Base-by-base conservation (phyloP, 441 rosid species). In the Erysimum pusillum region DNA sequence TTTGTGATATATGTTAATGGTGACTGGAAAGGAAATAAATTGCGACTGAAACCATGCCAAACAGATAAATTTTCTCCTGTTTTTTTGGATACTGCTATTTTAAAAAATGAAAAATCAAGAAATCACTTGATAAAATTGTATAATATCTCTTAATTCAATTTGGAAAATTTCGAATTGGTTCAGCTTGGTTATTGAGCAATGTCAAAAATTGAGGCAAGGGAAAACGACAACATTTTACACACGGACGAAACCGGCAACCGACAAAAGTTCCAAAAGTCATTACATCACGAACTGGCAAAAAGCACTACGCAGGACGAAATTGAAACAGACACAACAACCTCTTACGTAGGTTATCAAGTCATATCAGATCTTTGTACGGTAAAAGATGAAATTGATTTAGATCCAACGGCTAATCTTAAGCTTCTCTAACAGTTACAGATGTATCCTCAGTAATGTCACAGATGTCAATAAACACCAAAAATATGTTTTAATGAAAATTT, bases 171-270 rank as follows among this genome's bases (percentile, higher is more conserved):
- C 8, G n/a, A 44, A 39, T 9, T 10, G 4, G 13, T 39, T 39
- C 42, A 44, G 17, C 48, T 14, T 44, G 48, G 48, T 44, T 44
- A 14, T 14, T 44, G 17, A 44, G 17, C 48, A 44, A 25, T n/a
- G n/a, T n/a, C n/a, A n/a, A n/a, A n/a, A n/a, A n/a, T 8, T 4
- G 25, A 17, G 46, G 0, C 28, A 60, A 10, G 4, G 64, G 48
- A 67, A 67, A 52, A 45, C 71, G 48, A 52, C 49, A 67, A 52
- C 0, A 9, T 9, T 20, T 53, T 15, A 63, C 71, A 48, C 71
- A 70, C 72, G 54, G 32, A 38, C 31, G 67, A 63, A 8, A 71
- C 73, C 76, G 76, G 80, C 13, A 64, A 77, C 80, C 73, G 62
- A 39, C 44, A 65, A 57, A 69, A 39, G 36, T 74, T 11, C 32